These are phyloP conservation scores for Achaetomiella virescens DNA, from an alignment of 495 filamentous ascomycete species.

Conservation along the genomic window DNA sequence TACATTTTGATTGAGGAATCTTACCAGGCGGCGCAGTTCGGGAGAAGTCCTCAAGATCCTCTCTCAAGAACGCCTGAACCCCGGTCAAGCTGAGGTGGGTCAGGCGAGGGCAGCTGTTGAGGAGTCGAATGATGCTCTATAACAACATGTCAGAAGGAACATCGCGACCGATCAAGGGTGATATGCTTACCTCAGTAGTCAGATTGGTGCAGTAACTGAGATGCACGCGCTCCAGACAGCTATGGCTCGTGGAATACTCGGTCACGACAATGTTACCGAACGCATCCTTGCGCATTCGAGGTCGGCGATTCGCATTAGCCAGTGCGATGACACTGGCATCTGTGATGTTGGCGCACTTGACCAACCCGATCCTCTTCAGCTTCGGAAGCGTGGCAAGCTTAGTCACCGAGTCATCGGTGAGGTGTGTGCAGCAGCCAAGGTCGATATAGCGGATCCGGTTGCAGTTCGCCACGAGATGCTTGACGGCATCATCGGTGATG, in stretches of 20 bases:
- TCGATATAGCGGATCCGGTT: constrained; percentile 97
- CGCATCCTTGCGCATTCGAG: constrained; percentile 46
- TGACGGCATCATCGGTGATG: constrained; percentile 83
- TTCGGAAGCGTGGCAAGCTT: constrained; percentile 84
- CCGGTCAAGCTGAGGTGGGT: constrained; percentile 96
- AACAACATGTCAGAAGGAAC: constrained; percentile 18
- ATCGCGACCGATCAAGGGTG: background rate
- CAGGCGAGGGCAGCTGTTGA: constrained; percentile 85
- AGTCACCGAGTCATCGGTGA: constrained; percentile 83
- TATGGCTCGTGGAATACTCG: constrained; percentile 42
- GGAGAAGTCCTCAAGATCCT: constrained; percentile 76
- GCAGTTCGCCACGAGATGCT: constrained; percentile 73
- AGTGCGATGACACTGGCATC: constrained; percentile 81
- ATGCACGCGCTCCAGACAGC: constrained; percentile 83
- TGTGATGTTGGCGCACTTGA: constrained; percentile 88
- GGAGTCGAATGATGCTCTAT: constrained; percentile 82
- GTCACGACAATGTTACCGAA: constrained; percentile 29
- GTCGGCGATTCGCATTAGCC: constrained; percentile 52
- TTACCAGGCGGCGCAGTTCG: constrained; percentile 73
- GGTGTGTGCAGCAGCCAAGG: constrained; percentile 82
- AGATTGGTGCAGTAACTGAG: constrained; percentile 89
- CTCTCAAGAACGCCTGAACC: constrained; percentile 72
- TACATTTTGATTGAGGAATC: background rate
- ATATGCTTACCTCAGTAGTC: constrained; percentile 62
- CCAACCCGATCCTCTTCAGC: constrained; percentile 85